Percentiles rank a stretch among this genome's conserved stretches.
Evolutionary conservation across 2,329 filamentous ascomycete genomes (phyloP).

Genomic region (Colletotrichum filicis): DNA sequence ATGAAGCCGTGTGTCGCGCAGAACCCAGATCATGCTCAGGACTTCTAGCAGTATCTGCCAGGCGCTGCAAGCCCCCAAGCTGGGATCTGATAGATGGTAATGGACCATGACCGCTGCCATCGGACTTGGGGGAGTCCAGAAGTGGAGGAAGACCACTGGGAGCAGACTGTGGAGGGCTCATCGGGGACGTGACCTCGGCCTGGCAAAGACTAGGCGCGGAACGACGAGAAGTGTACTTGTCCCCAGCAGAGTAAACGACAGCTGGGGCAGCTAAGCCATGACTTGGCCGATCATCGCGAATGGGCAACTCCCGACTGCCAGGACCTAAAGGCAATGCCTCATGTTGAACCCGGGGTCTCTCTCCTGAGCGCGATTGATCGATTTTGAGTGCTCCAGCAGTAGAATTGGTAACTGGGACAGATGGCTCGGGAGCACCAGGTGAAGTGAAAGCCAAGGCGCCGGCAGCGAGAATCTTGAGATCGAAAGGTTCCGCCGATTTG

Average conservation of each 20-base stretch:
- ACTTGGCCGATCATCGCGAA: conserved; percentile 45
- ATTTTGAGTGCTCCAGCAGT: conserved; percentile 25
- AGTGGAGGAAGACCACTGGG: conserved; percentile 49
- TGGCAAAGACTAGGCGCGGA: conserved; percentile 7
- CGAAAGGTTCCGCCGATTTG: conserved; percentile 34
- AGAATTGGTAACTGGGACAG: conserved; percentile 34
- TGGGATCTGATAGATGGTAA: conserved; percentile 53
- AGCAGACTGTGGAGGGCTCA: conserved; percentile 27
- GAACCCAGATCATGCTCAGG: conserved; percentile 45
- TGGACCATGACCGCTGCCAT: conserved; percentile 45
- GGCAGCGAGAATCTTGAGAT: conserved; percentile 45
- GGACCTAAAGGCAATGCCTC: conserved; percentile 7
- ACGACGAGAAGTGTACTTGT: conserved; percentile 18
- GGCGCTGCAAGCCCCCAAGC: conserved; percentile 47
- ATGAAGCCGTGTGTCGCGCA: conserved; percentile 41
- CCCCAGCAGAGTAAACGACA: conserved; percentile 19
- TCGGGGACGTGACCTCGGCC: conserved; percentile 17
- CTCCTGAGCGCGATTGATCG: conserved; percentile 5
- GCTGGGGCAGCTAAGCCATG: conserved; percentile 21
- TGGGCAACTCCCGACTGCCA: conserved; percentile 45
- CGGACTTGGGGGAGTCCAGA: conserved; percentile 48
- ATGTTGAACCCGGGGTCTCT: background rate
- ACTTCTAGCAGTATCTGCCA: conserved; percentile 43
- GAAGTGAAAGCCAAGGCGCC: conserved; percentile 43
- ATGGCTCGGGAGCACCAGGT: conserved; percentile 23